phyloP scores from a whole-genome alignment of 1,139 yeast genomes.

The Diutina mesorugosa region DNA sequence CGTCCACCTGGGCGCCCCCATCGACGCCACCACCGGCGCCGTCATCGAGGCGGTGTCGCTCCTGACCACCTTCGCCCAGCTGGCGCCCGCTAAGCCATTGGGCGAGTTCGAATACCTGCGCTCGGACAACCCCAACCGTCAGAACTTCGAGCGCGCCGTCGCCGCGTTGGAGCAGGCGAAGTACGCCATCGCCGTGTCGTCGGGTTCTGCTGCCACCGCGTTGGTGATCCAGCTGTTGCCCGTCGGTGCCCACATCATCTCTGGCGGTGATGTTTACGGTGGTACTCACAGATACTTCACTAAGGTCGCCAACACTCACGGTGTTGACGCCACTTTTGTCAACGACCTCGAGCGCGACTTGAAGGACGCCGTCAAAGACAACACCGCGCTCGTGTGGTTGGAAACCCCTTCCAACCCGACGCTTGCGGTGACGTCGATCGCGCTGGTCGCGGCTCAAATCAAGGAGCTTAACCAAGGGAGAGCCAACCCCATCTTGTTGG shows the following conservation, averaged over 20 bases:
- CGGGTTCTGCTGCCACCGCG: conserved; percentile 84
- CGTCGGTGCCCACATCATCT: conserved; percentile 60
- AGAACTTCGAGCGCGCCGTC: conserved; percentile 66
- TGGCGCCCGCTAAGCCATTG: conserved; percentile 63
- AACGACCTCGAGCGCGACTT: conserved; percentile 51
- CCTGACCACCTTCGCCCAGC: conserved; percentile 78
- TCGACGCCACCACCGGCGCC: conserved; percentile 71
- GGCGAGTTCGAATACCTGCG: conserved; percentile 81
- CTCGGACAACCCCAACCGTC: conserved; percentile 83
- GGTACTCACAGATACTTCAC: conserved; percentile 91
- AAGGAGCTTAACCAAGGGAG: conserved; percentile 33
- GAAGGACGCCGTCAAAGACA: conserved; percentile 38
- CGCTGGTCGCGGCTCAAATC: conserved; percentile 42
- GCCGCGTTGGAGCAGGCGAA: conserved; percentile 73
- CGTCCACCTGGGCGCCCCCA: conserved; percentile 71
- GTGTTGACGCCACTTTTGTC: conserved; percentile 60
- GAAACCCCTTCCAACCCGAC: conserved; percentile 90
- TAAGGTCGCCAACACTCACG: conserved; percentile 72
- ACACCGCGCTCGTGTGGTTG: conserved; percentile 74
- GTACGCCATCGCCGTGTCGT: conserved; percentile 67
- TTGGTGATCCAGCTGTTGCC: conserved; percentile 65
- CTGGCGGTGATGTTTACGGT: conserved; percentile 85
- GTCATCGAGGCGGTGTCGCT: conserved; percentile 78
- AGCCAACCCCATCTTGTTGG: conserved; percentile 41
- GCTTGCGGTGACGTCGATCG: conserved; percentile 60